Conservation (phyloP, 805 yeast genomes). For the Yarrowia sp. region DNA sequence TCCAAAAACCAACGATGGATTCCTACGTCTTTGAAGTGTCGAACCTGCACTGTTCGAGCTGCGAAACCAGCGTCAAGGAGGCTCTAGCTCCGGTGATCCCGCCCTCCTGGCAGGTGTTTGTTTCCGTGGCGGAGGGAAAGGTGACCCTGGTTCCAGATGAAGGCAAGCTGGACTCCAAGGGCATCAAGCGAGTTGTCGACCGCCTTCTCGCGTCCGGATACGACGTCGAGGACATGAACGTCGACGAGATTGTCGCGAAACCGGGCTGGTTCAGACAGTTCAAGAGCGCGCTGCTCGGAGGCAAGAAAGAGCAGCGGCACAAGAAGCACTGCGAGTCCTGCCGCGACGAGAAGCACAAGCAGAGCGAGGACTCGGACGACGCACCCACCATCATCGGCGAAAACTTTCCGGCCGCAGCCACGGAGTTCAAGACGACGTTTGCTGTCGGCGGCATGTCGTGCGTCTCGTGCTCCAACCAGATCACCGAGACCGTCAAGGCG, state of each 20-base stretch:
- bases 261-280: constrained; percentile 25
- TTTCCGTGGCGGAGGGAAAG: constrained; percentile 8
- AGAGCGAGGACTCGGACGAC: background rate
- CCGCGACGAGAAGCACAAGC: background rate
- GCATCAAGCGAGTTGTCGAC: background rate
- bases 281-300: constrained; percentile 2
- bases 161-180: constrained; percentile 1
- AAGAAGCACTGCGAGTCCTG: constrained; percentile 19
- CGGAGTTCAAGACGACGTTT: constrained; percentile 15
- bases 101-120: constrained; percentile 13
- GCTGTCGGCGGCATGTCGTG: constrained; percentile 65
- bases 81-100: constrained; percentile 9
- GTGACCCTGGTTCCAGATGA: constrained; percentile 23
- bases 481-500: constrained; percentile 45
- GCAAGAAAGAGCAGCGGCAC: constrained; percentile 2
- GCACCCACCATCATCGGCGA: background rate
- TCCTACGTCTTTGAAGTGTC: constrained; percentile 13
- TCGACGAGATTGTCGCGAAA: constrained; percentile 29
- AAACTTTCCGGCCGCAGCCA: background rate
- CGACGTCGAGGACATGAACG: constrained; percentile 36
- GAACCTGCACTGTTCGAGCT: constrained; percentile 17
- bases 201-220: constrained; percentile 6
- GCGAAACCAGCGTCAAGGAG: constrained; percentile 17
- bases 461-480: constrained; percentile 54
- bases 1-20: background rate